A percentile compares a stretch with the other conserved stretches of the same genome.
phyloP scores from a whole-genome alignment of 164 flowering plant species.

The Stephania japonica region DNA sequence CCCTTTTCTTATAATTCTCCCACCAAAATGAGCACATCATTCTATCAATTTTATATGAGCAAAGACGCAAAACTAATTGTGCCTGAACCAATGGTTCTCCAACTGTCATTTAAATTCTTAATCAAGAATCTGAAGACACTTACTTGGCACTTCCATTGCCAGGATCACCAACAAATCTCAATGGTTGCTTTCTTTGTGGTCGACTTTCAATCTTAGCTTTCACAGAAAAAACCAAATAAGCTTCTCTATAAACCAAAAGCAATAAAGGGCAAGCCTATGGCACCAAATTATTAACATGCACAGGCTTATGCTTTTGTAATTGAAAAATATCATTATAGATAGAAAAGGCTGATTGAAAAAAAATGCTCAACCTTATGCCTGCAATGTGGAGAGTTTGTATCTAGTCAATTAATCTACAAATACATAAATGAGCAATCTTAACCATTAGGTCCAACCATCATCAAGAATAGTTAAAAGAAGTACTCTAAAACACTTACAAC shows the following conservation, averaged over 20 bases:
- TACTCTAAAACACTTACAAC: conserved; percentile 9
- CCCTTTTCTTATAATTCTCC: too few species aligned
- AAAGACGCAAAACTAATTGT: not conserved
- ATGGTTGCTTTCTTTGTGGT: conserved; percentile 70
- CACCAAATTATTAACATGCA: not conserved
- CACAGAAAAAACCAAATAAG: conserved; percentile 9
- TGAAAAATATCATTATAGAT: too few species aligned
- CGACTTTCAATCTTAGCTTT: conserved; percentile 84
- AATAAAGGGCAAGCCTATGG: not conserved
- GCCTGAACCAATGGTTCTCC: not conserved
- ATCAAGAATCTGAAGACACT: conserved; percentile 17
- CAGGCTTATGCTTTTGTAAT: too few species aligned
- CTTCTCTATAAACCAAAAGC: not conserved
- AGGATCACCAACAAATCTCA: conserved; percentile 83
- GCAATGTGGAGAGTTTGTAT: not conserved
- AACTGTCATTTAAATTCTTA: not conserved
- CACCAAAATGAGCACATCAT: too few species aligned
- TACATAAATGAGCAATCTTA: not conserved
- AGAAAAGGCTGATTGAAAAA: not conserved
- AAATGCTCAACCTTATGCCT: not conserved
- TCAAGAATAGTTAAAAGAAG: not conserved
- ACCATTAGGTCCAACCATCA: not conserved
- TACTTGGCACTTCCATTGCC: conserved; percentile 83
- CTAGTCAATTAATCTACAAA: not conserved
- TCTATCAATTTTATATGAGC: not conserved